A percentile compares a stretch with the other conserved stretches of the same genome.
Evolutionary conservation across 2,329 filamentous ascomycete genomes (phyloP).

Genomic region (Beauveria sp.): DNA sequence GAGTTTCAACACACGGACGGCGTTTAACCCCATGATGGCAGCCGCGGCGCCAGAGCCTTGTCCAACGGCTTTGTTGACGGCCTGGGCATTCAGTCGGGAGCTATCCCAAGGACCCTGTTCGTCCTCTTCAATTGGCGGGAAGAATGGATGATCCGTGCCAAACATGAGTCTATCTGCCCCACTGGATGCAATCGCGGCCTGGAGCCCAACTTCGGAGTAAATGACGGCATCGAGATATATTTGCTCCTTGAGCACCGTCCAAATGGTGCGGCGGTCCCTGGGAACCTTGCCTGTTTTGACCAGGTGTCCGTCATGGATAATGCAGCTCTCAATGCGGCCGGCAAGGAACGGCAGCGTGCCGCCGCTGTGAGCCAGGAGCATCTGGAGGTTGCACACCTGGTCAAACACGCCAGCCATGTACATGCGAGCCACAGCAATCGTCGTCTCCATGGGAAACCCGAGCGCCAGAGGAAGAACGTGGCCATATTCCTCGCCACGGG

Average conservation of each 20-base stretch:
- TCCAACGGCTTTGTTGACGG: constrained; percentile 46
- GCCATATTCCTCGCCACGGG: constrained; percentile 65
- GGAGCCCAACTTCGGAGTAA: constrained; percentile 67
- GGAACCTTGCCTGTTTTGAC: constrained; percentile 52
- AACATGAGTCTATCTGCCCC: constrained; percentile 68
- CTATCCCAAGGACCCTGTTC: constrained; percentile 63
- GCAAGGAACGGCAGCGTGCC: constrained; percentile 85
- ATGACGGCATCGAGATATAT: constrained; percentile 84
- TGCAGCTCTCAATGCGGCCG: constrained; percentile 80
- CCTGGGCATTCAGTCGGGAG: constrained; percentile 45
- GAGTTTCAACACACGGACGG: constrained; percentile 41
- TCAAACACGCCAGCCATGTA: constrained; percentile 82
- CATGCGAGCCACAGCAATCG: constrained; percentile 83
- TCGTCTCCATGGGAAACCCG: constrained; percentile 88
- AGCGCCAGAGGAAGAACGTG: constrained; percentile 81
- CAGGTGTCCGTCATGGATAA: constrained; percentile 73
- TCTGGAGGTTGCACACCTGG: constrained; percentile 56
- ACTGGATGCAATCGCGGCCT: constrained; percentile 60
- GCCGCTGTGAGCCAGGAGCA: constrained; percentile 81
- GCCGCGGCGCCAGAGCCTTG: constrained; percentile 36
- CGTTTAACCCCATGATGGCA: constrained; percentile 54
- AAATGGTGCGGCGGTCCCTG: constrained; percentile 40
- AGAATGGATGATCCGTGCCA: constrained; percentile 79
- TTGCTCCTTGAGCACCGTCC: constrained; percentile 58
- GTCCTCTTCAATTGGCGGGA: constrained; percentile 61